A percentile compares a stretch with the other conserved stretches of the same genome.
phyloP scores from a whole-genome alignment of 2,329 filamentous ascomycete species.

The Teratosphaeria epicoccoides region DNA sequence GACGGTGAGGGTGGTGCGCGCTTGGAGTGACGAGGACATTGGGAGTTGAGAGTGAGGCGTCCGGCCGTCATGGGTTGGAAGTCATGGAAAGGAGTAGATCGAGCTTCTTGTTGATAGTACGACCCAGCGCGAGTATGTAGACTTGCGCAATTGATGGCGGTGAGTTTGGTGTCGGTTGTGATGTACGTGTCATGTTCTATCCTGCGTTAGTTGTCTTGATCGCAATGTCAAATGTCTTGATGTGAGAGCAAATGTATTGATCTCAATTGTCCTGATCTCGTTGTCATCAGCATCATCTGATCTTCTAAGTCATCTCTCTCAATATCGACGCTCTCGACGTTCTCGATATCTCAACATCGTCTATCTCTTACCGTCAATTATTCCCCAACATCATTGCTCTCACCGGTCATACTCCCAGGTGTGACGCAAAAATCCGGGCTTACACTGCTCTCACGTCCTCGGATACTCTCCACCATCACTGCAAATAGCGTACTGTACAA shows the following conservation, averaged over 20 bases:
- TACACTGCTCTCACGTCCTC: too few species aligned
- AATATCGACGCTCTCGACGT: background rate
- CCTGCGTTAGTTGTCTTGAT: too few species aligned
- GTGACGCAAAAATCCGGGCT: too few species aligned
- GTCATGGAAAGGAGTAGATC: background rate
- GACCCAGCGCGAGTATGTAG: background rate
- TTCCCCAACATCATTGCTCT: background rate
- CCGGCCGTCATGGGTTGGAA: background rate
- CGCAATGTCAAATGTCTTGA: too few species aligned
- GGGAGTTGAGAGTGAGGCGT: background rate
- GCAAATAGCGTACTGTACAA: too few species aligned
- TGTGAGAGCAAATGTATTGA: too few species aligned
- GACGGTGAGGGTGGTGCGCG: background rate
- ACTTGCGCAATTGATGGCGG: background rate
- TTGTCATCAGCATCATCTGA: too few species aligned
- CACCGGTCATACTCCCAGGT: too few species aligned
- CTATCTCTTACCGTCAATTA: background rate
- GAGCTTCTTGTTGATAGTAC: background rate
- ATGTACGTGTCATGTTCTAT: background rate
- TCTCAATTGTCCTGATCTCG: too few species aligned
- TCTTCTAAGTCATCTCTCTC: background rate
- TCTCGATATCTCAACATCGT: background rate
- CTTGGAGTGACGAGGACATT: background rate
- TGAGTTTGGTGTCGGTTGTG: background rate
- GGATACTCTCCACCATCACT: too few species aligned